Base-by-base conservation (phyloP, 192 early-diverging fungal species). In the Coemansia sp. region DNA sequence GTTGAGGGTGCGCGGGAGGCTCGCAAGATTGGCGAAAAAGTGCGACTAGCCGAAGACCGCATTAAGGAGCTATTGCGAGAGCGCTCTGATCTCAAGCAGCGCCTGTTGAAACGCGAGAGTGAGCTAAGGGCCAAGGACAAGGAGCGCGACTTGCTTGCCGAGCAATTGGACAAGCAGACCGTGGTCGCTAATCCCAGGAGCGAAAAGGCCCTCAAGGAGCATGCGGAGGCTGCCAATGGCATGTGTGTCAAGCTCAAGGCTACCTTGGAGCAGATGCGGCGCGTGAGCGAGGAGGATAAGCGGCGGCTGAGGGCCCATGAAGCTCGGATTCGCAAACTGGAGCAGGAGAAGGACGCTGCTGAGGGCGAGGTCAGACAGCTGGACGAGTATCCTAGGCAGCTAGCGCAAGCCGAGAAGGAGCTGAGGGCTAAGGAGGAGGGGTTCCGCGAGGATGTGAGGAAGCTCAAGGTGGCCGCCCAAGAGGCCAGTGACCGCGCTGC, bases 61-160 rank as follows among this genome's bases (percentile, higher is more conserved):
- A 62, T 66, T 38, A 68, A 74, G n/a, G 72, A 68, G 0, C 58
- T 81, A 33, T 43, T 72, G 63, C 65, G 69, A 8, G 78, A 81
- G 48, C 64, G 78, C 31, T 31, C 59, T 1, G 73, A 81, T 1
- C 64, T 75, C 11, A 61, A 64, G 21, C 67, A 71, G 43, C 64
- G 57, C 3, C 42, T 81, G 16, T 20, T 66, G 16, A 64, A 65
- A 50, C 59, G 58, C 16, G 69, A 81, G 36, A 39, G 53, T 1
- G 73, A 75, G 2, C 66, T 81, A 28, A 59, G 73, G 9, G 56
- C 66, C n/a, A 72, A 72, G 43, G 73, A 81, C 7, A 37, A 43
- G 6, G 73, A 72, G 18, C 62, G 69, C 53, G 72, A 62, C 1
- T 0, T 68, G 12, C n/a, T 72, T 0, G 65, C 66, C 1, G 62